Conservation (phyloP, 805 yeast genomes). For the Starmerella lactis-condensi region DNA sequence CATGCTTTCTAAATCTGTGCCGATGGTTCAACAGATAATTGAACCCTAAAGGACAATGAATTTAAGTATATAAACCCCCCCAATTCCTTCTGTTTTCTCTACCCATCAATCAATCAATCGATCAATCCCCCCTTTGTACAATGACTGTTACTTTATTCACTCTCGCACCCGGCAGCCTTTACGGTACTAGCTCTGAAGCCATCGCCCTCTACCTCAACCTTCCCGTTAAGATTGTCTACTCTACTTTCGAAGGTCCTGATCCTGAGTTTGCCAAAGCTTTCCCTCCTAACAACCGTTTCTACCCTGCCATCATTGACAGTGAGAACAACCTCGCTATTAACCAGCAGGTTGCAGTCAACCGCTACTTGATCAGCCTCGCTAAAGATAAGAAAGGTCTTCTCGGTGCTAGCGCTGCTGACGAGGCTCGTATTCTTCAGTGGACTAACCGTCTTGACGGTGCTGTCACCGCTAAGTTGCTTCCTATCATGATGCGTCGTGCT, state of each 20-base stretch:
- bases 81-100: too few species aligned
- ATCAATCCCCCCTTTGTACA: neutral
- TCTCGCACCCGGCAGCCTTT: constrained; percentile 11
- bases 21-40: too few species aligned
- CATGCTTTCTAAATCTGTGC: too few species aligned
- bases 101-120: too few species aligned
- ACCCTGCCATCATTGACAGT: constrained; percentile 13
- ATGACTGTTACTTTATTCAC: constrained; percentile 15
- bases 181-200: constrained; percentile 13
- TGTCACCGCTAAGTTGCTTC: constrained; percentile 30
- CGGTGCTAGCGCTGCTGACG: constrained; percentile 9
- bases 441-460: constrained; percentile 58
- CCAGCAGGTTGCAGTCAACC: constrained; percentile 16
- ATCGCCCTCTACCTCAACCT: constrained; percentile 12
- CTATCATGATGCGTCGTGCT: constrained; percentile 37
- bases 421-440: constrained; percentile 44
- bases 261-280: constrained; percentile 9
- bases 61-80: too few species aligned
- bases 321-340: constrained; percentile 8
- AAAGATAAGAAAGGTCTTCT: constrained; percentile 13
- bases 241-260: constrained; percentile 5
- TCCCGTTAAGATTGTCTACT: constrained; percentile 10
- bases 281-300: constrained; percentile 10
- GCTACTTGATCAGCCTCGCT: constrained; percentile 14
- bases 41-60: too few species aligned